Conservation (phyloP, 2,329 filamentous ascomycete species). For the Sphaceloma murrayae region DNA sequence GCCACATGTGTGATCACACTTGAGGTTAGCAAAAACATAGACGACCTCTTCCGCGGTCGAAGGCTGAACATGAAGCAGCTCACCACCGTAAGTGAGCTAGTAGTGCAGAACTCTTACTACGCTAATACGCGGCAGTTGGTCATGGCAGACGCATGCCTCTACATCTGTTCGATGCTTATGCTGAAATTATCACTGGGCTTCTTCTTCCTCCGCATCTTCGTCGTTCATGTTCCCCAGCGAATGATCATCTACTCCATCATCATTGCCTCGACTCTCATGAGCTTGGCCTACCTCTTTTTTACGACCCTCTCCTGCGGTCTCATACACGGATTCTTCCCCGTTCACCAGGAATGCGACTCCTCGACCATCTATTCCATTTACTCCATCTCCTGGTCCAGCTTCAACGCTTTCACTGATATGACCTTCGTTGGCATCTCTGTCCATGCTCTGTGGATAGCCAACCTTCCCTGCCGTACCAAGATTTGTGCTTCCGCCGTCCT, state of each 20-base stretch:
- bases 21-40: not conserved
- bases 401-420: constrained; percentile 31
- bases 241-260: constrained; percentile 38
- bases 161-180: constrained; percentile 37
- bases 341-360: constrained; percentile 20
- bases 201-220: constrained; percentile 41
- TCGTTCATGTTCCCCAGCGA: constrained; percentile 34
- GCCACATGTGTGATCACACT: constrained; percentile 6
- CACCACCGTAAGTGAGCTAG: not conserved
- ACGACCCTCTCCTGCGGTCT: constrained; percentile 40
- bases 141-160: constrained; percentile 26
- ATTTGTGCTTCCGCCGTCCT: constrained; percentile 1
- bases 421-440: constrained; percentile 30
- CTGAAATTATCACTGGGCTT: constrained; percentile 42
- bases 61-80: not conserved
- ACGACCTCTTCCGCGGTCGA: not conserved
- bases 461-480: not conserved
- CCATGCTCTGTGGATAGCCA: constrained; percentile 28
- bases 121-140: constrained; percentile 1
- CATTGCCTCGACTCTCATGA: constrained; percentile 33
- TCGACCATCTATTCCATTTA: constrained; percentile 15
- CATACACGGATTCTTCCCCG: constrained; percentile 37
- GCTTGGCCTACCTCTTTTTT: constrained; percentile 40
- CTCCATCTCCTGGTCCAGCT: constrained; percentile 19
- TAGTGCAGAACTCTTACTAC: too few species aligned